A percentile compares a stretch with the other conserved stretches of the same genome.
Evolutionary conservation across 352 stramenopile genomes (phyloP).

Genomic region (Pythium folliculosum): DNA sequence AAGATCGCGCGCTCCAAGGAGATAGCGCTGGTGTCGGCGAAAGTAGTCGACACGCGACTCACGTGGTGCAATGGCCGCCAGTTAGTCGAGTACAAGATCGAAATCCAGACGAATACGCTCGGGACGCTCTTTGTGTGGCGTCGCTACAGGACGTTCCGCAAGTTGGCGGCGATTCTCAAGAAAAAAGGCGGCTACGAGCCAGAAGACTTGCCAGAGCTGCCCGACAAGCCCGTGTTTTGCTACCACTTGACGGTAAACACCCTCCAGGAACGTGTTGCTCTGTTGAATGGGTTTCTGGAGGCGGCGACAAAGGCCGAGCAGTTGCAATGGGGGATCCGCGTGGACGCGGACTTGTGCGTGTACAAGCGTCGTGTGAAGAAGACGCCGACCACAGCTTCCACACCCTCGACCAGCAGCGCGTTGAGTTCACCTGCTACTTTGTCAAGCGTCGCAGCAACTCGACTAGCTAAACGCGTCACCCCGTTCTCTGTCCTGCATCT

Average conservation of each 20-base stretch:
- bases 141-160: slow-evolving; percentile 49
- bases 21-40: slow-evolving; percentile 34
- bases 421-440: too few relatives aligned
- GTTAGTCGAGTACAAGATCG: slow-evolving; percentile 58
- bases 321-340: slow-evolving; percentile 50
- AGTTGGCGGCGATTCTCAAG: slow-evolving; percentile 41
- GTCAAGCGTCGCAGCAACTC: too few relatives aligned
- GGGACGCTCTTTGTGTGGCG: slow-evolving; percentile 50
- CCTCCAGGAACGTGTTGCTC: slow-evolving; percentile 44
- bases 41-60: slow-evolving; percentile 41
- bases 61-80: slow-evolving; percentile 36
- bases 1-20: slow-evolving; percentile 41
- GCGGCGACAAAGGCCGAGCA: slow-evolving; percentile 43
- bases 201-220: slow-evolving; percentile 43
- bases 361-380: slow-evolving; percentile 48
- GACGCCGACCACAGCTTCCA: not conserved
- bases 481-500: too few relatives aligned
- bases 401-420: too few relatives aligned
- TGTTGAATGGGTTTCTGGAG: slow-evolving; percentile 49
- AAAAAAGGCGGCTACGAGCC: slow-evolving; percentile 40
- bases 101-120: slow-evolving; percentile 45
- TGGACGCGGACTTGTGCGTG: slow-evolving; percentile 49
- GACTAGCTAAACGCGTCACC: too few relatives aligned
- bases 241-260: slow-evolving; percentile 36
- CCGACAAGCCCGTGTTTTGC: slow-evolving; percentile 46